Evolutionary conservation across 441 rosid genomes (phyloP).

Genomic region (Jatropha podagrica): DNA sequence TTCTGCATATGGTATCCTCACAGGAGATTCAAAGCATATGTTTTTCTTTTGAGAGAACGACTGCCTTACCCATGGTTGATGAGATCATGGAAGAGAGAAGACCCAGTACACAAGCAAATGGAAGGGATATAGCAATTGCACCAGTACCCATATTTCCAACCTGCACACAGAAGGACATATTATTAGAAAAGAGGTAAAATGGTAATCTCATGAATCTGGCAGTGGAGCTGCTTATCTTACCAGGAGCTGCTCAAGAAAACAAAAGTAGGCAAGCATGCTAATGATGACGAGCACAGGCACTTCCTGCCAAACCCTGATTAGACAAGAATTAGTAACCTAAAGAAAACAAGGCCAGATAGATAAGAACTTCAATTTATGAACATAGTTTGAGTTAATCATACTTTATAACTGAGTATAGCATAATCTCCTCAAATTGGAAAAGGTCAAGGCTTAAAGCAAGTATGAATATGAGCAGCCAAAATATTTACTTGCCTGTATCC

Average conservation of each 20-base stretch:
- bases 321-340: slow-evolving; percentile 18
- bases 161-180: slow-evolving; percentile 35
- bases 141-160: slow-evolving; percentile 72
- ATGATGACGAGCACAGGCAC: slow-evolving; percentile 83
- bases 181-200: slow-evolving; percentile 8
- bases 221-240: slow-evolving; percentile 38
- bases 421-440: background rate
- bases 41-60: background rate
- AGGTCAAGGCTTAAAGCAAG: slow-evolving; percentile 1
- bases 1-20: background rate
- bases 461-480: background rate
- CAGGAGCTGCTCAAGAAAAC: slow-evolving; percentile 95
- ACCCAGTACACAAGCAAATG: slow-evolving; percentile 86
- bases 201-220: slow-evolving; percentile 12
- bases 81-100: slow-evolving; percentile 89
- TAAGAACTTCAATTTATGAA: background rate
- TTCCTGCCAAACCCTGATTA: slow-evolving; percentile 88
- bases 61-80: slow-evolving; percentile 83
- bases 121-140: slow-evolving; percentile 90
- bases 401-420: background rate
- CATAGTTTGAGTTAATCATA: background rate
- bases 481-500: slow-evolving; percentile 54
- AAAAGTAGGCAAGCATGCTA: slow-evolving; percentile 97
- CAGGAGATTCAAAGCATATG: background rate
- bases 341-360: background rate